phyloP scores from a whole-genome alignment of 139 green algal species.

The Eudorina sp. region DNA sequence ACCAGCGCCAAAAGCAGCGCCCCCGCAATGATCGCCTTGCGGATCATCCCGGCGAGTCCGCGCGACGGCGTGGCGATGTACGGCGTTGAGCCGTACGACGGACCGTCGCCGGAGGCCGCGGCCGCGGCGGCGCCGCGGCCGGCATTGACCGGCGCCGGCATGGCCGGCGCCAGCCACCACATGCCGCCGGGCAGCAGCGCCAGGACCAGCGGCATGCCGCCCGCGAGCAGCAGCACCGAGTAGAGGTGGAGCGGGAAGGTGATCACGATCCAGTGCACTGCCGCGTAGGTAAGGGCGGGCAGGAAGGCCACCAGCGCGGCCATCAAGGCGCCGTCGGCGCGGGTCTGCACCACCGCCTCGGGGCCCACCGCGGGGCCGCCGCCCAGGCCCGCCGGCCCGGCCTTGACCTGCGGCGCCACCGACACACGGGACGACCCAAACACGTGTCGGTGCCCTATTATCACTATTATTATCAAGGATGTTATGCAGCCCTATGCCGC shows the following conservation, averaged over 20 bases:
- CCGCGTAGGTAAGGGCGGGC: constrained; percentile 74
- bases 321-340: constrained; percentile 67
- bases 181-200: constrained; percentile 76
- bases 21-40: constrained; percentile 26
- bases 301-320: constrained; percentile 70
- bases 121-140: background rate
- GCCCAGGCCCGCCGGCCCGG: background rate
- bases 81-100: background rate
- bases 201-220: constrained; percentile 72
- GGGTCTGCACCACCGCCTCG: constrained; percentile 65
- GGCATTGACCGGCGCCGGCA: constrained; percentile 31
- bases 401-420: constrained; percentile 26
- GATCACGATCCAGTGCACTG: constrained; percentile 73
- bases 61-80: constrained; percentile 13
- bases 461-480: too few relatives aligned
- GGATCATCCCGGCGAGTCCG: constrained; percentile 56
- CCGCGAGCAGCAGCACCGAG: constrained; percentile 80
- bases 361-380: constrained; percentile 13
- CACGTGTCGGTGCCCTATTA: too few relatives aligned
- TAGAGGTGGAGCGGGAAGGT: constrained; percentile 75
- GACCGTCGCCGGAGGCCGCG: background rate
- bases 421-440: too few relatives aligned
- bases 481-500: too few relatives aligned
- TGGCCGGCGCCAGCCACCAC: constrained; percentile 82
- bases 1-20: constrained; percentile 67